Conservation (phyloP, 192 early-diverging fungal genomes). For the Cetraspora pellucida region DNA sequence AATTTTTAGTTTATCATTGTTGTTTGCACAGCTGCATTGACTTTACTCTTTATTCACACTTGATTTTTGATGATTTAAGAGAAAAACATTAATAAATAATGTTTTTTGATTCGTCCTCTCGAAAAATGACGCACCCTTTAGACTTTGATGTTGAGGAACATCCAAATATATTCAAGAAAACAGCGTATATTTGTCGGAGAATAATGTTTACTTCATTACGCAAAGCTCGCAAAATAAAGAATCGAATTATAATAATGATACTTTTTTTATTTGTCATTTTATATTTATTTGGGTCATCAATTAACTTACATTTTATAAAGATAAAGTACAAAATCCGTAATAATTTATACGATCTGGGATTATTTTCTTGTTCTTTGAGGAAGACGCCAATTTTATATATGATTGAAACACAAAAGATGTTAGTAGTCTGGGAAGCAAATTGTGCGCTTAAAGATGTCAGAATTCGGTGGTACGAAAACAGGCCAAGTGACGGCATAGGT, state of each 20-base stretch:
- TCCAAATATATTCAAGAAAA: not conserved
- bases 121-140: not conserved
- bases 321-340: conserved; percentile 52
- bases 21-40: too few species aligned
- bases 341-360: conserved; percentile 49
- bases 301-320: not conserved
- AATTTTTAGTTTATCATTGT: too few species aligned
- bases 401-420: conserved; percentile 46
- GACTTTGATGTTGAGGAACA: not conserved
- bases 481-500: not conserved
- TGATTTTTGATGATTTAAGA: too few species aligned
- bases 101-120: too few species aligned
- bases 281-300: not conserved
- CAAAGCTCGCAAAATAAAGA: not conserved
- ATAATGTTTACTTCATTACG: not conserved
- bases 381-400: conserved; percentile 60
- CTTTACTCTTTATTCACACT: too few species aligned
- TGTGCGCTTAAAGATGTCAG: conserved; percentile 53
- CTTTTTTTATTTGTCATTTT: not conserved
- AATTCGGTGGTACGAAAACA: conserved; percentile 40
- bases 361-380: conserved; percentile 51
- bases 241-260: not conserved
- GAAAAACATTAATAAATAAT: too few species aligned
- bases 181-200: not conserved
- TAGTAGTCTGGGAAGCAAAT: conserved; percentile 61